Conservation (phyloP, 257 asterid genomes). For the Dorcoceras hygrometricum region DNA sequence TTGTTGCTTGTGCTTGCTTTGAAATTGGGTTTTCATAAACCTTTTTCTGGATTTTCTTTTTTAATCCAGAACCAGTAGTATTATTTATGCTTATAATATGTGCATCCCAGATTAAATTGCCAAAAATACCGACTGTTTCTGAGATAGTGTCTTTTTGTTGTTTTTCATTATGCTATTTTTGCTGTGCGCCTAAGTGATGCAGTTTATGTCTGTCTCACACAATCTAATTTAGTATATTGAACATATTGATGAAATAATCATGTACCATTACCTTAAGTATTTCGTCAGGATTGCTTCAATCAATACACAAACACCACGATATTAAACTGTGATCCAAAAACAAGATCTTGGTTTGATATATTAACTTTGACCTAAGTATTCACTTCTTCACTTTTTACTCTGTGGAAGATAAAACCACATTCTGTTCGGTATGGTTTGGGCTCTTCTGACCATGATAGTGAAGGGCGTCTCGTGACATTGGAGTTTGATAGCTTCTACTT, state of each 20-base stretch:
- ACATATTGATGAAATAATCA: too few species aligned
- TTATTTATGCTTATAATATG: not conserved
- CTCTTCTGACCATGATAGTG: conserved; percentile 81
- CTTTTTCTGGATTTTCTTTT: not conserved
- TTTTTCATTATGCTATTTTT: too few species aligned
- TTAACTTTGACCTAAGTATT: not conserved
- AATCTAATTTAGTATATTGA: too few species aligned
- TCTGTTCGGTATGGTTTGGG: conserved; percentile 92
- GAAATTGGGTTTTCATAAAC: too few species aligned
- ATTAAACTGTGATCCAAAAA: not conserved
- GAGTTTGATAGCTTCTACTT: conserved; percentile 77
- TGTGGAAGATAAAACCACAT: conserved; percentile 70
- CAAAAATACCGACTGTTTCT: not conserved
- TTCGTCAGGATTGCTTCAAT: too few species aligned
- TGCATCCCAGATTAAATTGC: conserved; percentile 1
- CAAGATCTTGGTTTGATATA: not conserved
- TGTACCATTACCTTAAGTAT: too few species aligned
- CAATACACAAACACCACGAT: too few species aligned
- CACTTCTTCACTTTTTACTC: conserved; percentile 6
- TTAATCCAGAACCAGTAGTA: not conserved
- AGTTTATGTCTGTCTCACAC: too few species aligned
- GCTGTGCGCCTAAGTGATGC: too few species aligned
- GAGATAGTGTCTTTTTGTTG: too few species aligned
- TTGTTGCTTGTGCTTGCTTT: too few species aligned
- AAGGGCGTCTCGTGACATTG: conserved; percentile 90